Evolutionary conservation across 768 basidiomycete genomes (phyloP), one percentile per base, ranked within the genome.

Genomic region (Mycena vitilis): DNA sequence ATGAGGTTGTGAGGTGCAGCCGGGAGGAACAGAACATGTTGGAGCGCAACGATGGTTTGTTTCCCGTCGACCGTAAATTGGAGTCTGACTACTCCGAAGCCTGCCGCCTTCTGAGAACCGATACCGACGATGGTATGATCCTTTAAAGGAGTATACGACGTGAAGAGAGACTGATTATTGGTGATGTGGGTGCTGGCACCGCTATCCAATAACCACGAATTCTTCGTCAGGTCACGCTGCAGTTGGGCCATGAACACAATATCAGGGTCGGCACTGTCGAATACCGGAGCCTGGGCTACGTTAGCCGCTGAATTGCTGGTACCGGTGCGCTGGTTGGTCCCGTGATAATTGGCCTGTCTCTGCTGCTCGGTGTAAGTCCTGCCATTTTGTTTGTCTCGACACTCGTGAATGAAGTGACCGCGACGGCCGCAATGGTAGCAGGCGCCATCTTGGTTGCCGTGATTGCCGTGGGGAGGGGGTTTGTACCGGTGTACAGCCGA

Each of bases 201-300:
- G 56, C 63, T 65, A 30, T 65, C 63, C 13, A 65, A 45, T 12
- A 65, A 55, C 63, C 63, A 65, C 36, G 63, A 65, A 34, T 65
- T 30, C 55, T 58, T 57, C n/a, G 45, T 65, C 20, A 65, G 47
- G 4, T n/a, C 49, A 34, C 55, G 25, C 7, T 34, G 22, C 38
- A 49, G 47, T 0, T 10, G 18, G 37, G 63, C 63, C 30, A 65
- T n/a, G 37, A 65, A 65, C 8, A 45, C 55, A 38, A 65, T 40
- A 37, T 65, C 55, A 44, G 18, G 9, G 12, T 48, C 56, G 11
- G 30, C 30, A 30, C 30, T 30, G 30, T 30, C 30, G 30, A 30
- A 30, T 30, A 30, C 30, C 30, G 30, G 30, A 30, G 30, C 30
- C 30, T 30, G 30, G 30, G 30, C 30, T 30, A 30, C 30, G 30